Evolutionary conservation across 805 yeast species (phyloP).

Genomic region (Brettanomyces nanus): DNA sequence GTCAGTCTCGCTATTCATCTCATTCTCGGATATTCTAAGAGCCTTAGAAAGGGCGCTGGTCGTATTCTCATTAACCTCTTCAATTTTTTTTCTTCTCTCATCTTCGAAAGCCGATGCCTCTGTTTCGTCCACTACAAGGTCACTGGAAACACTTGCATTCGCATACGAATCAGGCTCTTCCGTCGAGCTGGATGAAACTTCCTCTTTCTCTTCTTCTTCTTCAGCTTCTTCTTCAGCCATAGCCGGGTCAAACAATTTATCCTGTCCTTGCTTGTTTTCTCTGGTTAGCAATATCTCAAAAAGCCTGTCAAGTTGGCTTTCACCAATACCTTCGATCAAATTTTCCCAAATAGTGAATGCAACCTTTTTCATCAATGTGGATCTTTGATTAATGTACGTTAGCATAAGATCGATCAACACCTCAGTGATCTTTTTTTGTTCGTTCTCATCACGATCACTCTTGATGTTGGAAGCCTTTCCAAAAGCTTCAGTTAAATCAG

Average conservation of each 20-base stretch:
- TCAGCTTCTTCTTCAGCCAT: constrained; percentile 38
- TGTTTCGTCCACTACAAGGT: constrained; percentile 28
- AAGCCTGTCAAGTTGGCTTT: constrained; percentile 38
- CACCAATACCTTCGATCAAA: constrained; percentile 38
- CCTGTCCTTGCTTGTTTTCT: constrained; percentile 80
- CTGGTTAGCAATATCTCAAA: constrained; percentile 51
- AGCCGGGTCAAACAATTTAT: constrained; percentile 61
- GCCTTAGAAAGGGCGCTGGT: constrained; percentile 63
- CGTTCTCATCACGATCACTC: constrained; percentile 20
- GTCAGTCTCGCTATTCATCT: constrained; percentile 20
- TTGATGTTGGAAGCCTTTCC: constrained; percentile 25
- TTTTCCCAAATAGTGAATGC: constrained; percentile 42
- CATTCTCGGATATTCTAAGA: constrained; percentile 46
- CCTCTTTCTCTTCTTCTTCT: constrained; percentile 37
- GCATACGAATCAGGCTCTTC: constrained; percentile 31
- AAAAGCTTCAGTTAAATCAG: constrained; percentile 62
- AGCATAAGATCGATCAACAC: constrained; percentile 44
- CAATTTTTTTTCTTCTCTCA: constrained; percentile 26
- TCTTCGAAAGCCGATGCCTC: constrained; percentile 38
- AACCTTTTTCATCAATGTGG: constrained; percentile 48
- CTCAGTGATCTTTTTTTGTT: constrained; percentile 28
- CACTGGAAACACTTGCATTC: constrained; percentile 38
- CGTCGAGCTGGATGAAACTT: constrained; percentile 24
- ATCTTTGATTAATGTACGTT: constrained; percentile 48
- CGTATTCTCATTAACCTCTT: constrained; percentile 36